Conservation (phyloP, 2,329 filamentous ascomycete genomes). For the Ceratocystis cubensis region DNA sequence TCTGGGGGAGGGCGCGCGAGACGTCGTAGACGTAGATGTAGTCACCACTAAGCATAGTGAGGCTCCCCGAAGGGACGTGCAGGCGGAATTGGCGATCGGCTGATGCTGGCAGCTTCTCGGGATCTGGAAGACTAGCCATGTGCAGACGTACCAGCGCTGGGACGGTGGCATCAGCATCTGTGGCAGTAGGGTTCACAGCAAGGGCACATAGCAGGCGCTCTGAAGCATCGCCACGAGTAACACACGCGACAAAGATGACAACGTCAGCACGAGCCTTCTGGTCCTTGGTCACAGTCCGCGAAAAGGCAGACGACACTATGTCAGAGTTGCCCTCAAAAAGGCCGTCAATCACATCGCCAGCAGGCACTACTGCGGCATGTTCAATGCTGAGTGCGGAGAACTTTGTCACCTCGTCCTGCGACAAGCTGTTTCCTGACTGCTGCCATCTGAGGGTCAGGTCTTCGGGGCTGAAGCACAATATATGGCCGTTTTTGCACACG, state of each 20-base stretch:
- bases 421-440: slow-evolving; percentile 33
- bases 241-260: slow-evolving; percentile 32
- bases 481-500: slow-evolving; percentile 48
- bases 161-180: slow-evolving; percentile 22
- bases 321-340: slow-evolving; percentile 44
- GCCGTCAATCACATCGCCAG: slow-evolving; percentile 40
- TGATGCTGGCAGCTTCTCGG: slow-evolving; percentile 16
- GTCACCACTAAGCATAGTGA: slow-evolving; percentile 47
- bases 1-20: slow-evolving; percentile 47
- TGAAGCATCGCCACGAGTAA: slow-evolving; percentile 22
- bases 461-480: slow-evolving; percentile 49
- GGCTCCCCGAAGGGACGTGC: slow-evolving; percentile 49
- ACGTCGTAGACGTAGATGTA: slow-evolving; percentile 51
- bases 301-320: slow-evolving; percentile 22
- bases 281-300: slow-evolving; percentile 9
- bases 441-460: slow-evolving; percentile 37
- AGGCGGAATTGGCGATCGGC: slow-evolving; percentile 36
- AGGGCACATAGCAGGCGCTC: slow-evolving; percentile 29
- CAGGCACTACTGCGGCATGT: slow-evolving; percentile 35
- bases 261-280: slow-evolving; percentile 36
- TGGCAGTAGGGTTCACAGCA: slow-evolving; percentile 23
- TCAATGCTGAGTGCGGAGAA: slow-evolving; percentile 35
- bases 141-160: slow-evolving; percentile 30
- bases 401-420: slow-evolving; percentile 30
- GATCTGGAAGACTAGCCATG: slow-evolving; percentile 29